These are phyloP conservation scores for Botrytis deweyae DNA, from an alignment of 2,329 filamentous ascomycete genomes.

Conservation along the genomic window DNA sequence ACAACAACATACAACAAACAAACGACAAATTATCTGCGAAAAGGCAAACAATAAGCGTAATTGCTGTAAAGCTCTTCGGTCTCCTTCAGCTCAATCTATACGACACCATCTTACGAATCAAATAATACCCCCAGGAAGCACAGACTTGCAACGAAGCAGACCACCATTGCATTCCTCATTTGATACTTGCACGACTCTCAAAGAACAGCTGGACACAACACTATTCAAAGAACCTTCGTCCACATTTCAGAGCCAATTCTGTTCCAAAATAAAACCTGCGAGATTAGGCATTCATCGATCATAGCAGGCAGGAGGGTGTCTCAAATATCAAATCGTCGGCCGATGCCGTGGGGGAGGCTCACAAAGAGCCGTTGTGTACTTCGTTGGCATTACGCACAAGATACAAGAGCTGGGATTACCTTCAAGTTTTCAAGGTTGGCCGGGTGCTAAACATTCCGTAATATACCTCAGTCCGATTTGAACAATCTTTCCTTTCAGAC, in stretches of 20 bases:
- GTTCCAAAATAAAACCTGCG: background rate
- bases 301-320: constrained; percentile 9
- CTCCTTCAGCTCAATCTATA: background rate
- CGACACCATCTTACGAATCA: background rate
- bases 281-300: background rate
- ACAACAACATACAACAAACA: background rate
- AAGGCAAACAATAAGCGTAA: background rate
- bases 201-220: background rate
- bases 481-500: background rate
- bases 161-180: constrained; percentile 9
- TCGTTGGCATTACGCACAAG: constrained; percentile 19
- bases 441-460: background rate
- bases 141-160: background rate
- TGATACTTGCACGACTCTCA: constrained; percentile 5
- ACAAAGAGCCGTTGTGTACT: constrained; percentile 18
- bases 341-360: constrained; percentile 23
- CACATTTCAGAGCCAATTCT: background rate
- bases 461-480: background rate
- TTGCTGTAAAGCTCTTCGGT: background rate
- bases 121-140: background rate
- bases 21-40: background rate
- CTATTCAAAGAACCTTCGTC: background rate
- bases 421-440: background rate
- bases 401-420: background rate
- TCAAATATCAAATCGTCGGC: constrained; percentile 11